Base-by-base conservation (phyloP, 2,329 filamentous ascomycete genomes). In the Stemphylium lycopersici region DNA sequence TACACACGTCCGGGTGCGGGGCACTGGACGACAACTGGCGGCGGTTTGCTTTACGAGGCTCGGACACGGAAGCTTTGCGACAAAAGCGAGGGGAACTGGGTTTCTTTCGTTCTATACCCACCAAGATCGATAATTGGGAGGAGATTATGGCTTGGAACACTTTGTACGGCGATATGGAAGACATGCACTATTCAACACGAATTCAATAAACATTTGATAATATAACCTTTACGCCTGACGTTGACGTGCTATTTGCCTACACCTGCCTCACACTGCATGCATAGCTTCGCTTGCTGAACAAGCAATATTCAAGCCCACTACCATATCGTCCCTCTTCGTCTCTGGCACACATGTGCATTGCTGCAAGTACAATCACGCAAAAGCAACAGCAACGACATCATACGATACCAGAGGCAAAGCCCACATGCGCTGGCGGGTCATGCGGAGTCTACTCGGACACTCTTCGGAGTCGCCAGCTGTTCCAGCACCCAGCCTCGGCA, bases 51-150 rank as follows among this genome's bases (percentile, higher is more conserved):
- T 32, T 34, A 49, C 16, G 46, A 41, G 26, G 37, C 15, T 43
- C 34, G 50, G 36, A 46, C 20, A 49, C 22, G 46, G 45, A 24
- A 41, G 50, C 48, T 40, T 49, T 42, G 45, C 56, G 43, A 47
- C 58, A 59, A 59, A 59, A 66, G 62, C 59, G 60, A 61, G 42
- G 44, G 59, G 41, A 50, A 63, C 44, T 48, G 57, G 56, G 52
- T 46, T 64, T 47, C 55, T 64, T 63, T 64, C 49, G 52, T 64
- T 62, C 38, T 66, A 71, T 71, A 70, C 68, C 67, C 68, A 66
- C 59, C 52, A 59, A 64, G 60, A 59, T 55, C 52, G 62, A 56
- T 47, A 50, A 63, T 48, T 58, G 44, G 53, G 55, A 62, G 39
- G 53, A 59, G 44, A 56, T 50, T 29, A 48, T 42, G 42, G 48